Conservation (phyloP, 495 filamentous ascomycete species). For the Podospora comata region DNA sequence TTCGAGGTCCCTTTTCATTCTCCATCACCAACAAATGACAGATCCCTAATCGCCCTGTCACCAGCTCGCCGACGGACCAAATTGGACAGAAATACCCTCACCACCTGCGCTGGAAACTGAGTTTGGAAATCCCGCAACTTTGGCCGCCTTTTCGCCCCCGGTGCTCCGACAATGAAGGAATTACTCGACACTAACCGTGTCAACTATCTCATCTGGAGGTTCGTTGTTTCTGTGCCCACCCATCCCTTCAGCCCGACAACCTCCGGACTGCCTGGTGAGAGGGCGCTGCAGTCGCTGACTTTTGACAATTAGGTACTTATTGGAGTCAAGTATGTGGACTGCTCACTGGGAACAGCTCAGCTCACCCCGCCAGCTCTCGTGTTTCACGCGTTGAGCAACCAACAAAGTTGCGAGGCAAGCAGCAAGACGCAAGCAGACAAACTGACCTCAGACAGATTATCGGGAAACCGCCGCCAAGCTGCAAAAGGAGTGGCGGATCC, state of each 20-base stretch:
- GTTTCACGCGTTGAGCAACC: slow-evolving; percentile 19
- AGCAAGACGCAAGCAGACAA: slow-evolving; percentile 6
- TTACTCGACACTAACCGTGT: slow-evolving; percentile 84
- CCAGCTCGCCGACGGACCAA: slow-evolving; percentile 12
- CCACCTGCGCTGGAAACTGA: neutral
- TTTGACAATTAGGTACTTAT: slow-evolving; percentile 64
- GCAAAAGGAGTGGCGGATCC: slow-evolving; percentile 74
- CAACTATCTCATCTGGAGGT: slow-evolving; percentile 99
- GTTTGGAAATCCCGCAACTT: neutral
- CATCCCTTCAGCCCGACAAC: slow-evolving; percentile 13
- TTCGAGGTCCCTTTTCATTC: slow-evolving; percentile 34
- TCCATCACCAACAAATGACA: slow-evolving; percentile 26
- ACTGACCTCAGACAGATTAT: slow-evolving; percentile 50
- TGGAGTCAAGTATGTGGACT: slow-evolving; percentile 75
- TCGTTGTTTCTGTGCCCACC: slow-evolving; percentile 46
- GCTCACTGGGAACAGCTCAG: slow-evolving; percentile 7
- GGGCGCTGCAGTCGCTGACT: slow-evolving; percentile 23
- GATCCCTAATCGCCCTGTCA: slow-evolving; percentile 9
- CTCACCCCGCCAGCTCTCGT: slow-evolving; percentile 8
- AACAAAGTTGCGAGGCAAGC: slow-evolving; percentile 14
- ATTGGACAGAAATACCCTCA: neutral
- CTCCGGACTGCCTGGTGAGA: slow-evolving; percentile 5
- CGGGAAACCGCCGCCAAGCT: slow-evolving; percentile 74
- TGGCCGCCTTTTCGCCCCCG: slow-evolving; percentile 25
- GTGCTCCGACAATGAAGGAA: slow-evolving; percentile 52